These are phyloP conservation scores for Aspergillus fumigatiaffinis DNA, from an alignment of 2,329 filamentous ascomycete species.

Conservation along the genomic window DNA sequence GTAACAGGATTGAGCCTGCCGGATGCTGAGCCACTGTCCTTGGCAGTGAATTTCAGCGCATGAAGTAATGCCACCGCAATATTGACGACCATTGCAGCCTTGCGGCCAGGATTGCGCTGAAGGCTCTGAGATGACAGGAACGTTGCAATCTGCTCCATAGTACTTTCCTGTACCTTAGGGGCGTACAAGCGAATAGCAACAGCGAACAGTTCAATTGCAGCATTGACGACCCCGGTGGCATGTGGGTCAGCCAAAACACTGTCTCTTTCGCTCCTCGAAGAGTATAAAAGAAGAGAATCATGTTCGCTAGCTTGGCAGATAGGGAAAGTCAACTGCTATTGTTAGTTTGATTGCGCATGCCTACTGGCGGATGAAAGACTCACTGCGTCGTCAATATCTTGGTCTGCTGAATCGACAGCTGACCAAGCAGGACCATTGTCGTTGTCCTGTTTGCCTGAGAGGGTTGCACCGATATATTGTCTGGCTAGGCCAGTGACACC, in stretches of 20 bases:
- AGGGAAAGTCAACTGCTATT: constrained; percentile 49
- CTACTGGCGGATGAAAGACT: constrained; percentile 15
- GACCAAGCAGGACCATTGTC: constrained; percentile 47
- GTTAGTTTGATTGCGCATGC: constrained; percentile 7
- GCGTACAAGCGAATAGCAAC: constrained; percentile 86
- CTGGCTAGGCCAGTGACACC: constrained; percentile 82
- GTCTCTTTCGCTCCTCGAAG: constrained; percentile 44
- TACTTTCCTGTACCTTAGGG: constrained; percentile 90
- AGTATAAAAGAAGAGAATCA: constrained; percentile 78
- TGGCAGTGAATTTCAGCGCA: constrained; percentile 77
- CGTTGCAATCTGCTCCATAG: constrained; percentile 86
- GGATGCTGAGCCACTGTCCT: constrained; percentile 67
- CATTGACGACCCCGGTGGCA: constrained; percentile 88
- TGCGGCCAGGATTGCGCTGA: constrained; percentile 81
- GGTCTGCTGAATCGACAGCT: constrained; percentile 35
- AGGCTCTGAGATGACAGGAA: constrained; percentile 77
- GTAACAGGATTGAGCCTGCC: constrained; percentile 74
- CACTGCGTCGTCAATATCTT: constrained; percentile 41
- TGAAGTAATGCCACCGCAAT: constrained; percentile 76
- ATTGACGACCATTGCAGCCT: constrained; percentile 87
- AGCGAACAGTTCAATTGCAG: constrained; percentile 88
- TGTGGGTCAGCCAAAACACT: constrained; percentile 67
- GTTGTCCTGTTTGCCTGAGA: constrained; percentile 66
- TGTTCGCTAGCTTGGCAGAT: constrained; percentile 83
- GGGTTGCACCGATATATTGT: constrained; percentile 67